Evolutionary conservation across 164 flowering plant species (phyloP).

Genomic region (Vitis cinerea): DNA sequence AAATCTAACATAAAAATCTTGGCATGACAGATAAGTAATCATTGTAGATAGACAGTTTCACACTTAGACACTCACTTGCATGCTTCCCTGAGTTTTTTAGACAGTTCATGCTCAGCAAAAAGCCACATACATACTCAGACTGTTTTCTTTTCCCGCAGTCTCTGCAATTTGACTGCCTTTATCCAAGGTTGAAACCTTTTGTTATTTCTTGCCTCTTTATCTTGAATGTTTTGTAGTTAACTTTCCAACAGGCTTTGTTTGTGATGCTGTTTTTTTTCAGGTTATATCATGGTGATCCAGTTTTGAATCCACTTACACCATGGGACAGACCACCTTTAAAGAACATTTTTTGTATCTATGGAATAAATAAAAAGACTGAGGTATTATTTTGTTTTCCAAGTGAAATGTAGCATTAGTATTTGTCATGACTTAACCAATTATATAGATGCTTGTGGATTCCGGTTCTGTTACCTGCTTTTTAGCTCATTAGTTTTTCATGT

Average conservation of each 20-base stretch:
- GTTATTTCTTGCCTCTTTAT: not conserved
- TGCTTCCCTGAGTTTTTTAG: not conserved
- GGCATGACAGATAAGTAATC: not conserved
- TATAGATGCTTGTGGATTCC: not conserved
- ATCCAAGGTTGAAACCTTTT: not conserved
- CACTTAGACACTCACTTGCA: not conserved
- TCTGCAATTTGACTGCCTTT: not conserved
- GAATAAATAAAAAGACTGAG: conserved; percentile 86
- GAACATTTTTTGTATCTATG: conserved; percentile 93
- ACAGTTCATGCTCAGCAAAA: not conserved
- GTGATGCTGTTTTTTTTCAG: conserved; percentile 44
- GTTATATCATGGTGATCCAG: conserved; percentile 90
- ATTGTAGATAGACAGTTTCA: conserved; percentile 3
- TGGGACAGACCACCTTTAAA: conserved; percentile 99
- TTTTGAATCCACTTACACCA: conserved; percentile 91
- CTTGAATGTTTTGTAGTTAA: not conserved
- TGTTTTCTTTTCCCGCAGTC: not conserved
- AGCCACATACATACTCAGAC: not conserved
- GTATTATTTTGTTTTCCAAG: conserved; percentile 33
- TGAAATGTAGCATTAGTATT: not conserved
- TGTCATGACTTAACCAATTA: not conserved
- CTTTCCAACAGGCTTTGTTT: not conserved
- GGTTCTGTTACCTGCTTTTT: not conserved
- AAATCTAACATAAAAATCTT: not conserved
- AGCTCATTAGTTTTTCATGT: too few relatives aligned